These are phyloP conservation scores for Asterophora lycoperdoides DNA, from an alignment of 768 basidiomycete species.

Conservation along the genomic window DNA sequence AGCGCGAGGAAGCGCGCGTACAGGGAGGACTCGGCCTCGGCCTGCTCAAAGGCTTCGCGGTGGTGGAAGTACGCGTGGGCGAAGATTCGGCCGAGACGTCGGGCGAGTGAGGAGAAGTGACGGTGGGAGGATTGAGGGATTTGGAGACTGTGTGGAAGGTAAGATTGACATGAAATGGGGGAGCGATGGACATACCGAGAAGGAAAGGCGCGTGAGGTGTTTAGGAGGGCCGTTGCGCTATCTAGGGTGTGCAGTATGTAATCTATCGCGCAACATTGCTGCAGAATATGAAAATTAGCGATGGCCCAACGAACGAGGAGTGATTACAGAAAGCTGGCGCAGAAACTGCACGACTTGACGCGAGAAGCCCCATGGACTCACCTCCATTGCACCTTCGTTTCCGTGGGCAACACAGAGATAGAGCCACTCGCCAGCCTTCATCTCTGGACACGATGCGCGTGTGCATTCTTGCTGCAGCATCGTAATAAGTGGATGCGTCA, in stretches of 20 bases:
- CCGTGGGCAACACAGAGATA: slow-evolving; percentile 96
- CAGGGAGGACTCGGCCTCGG: slow-evolving; percentile 85
- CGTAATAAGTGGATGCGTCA: slow-evolving; percentile 81
- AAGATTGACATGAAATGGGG: neutral
- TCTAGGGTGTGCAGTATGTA: slow-evolving; percentile 93
- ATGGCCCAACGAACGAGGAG: neutral
- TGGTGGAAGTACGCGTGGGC: slow-evolving; percentile 96
- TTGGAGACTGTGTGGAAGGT: slow-evolving; percentile 50
- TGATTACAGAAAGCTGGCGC: neutral
- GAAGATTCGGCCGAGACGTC: slow-evolving; percentile 91
- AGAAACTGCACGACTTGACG: neutral
- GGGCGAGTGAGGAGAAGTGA: slow-evolving; percentile 87
- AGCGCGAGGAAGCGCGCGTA: slow-evolving; percentile 89
- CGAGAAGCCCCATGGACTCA: slow-evolving; percentile 28
- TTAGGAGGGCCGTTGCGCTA: slow-evolving; percentile 87
- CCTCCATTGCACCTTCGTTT: slow-evolving; percentile 84
- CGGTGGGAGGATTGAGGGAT: slow-evolving; percentile 77
- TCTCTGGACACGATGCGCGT: slow-evolving; percentile 83
- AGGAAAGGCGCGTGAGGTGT: slow-evolving; percentile 88
- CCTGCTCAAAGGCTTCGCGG: slow-evolving; percentile 85
- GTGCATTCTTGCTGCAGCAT: slow-evolving; percentile 86
- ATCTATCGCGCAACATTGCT: slow-evolving; percentile 98
- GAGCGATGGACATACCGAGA: slow-evolving; percentile 55
- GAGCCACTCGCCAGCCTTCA: slow-evolving; percentile 99
- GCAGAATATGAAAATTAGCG: neutral